Evolutionary conservation across 2,329 filamentous ascomycete species (phyloP).

Genomic region (Verticillium tricorpus): DNA sequence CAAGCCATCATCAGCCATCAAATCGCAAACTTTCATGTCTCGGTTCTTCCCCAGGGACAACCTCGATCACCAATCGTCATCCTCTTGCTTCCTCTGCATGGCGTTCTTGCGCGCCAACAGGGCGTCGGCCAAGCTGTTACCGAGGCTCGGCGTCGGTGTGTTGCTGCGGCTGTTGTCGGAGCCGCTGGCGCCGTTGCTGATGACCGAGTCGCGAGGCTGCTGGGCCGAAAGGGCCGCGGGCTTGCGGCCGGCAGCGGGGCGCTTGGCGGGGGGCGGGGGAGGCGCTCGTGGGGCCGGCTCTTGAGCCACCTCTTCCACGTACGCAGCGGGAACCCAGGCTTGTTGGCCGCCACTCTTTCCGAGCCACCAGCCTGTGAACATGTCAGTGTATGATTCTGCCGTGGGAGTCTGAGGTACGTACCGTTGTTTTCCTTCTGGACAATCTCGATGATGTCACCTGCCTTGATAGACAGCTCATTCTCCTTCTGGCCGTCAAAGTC

Average conservation of each 20-base stretch:
- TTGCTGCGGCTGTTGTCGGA: conserved; percentile 61
- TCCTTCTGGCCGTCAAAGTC: conserved; percentile 81
- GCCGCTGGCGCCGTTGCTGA: conserved; percentile 55
- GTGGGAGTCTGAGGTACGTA: conserved; percentile 38
- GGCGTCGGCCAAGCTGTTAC: conserved; percentile 74
- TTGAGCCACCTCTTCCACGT: conserved; percentile 78
- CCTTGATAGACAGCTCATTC: conserved; percentile 77
- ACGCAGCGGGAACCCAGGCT: conserved; percentile 91
- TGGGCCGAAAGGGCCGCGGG: conserved; percentile 59
- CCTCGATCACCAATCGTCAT: conserved; percentile 59
- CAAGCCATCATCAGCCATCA: background rate
- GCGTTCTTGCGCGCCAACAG: conserved; percentile 70
- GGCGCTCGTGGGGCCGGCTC: conserved; percentile 60
- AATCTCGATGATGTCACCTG: conserved; percentile 80
- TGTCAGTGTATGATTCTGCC: conserved; percentile 26
- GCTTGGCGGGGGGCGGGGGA: conserved; percentile 73
- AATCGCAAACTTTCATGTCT: background rate
- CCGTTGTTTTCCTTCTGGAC: conserved; percentile 95
- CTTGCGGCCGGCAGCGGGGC: conserved; percentile 69
- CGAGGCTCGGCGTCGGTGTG: conserved; percentile 68
- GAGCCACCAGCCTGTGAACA: conserved; percentile 81
- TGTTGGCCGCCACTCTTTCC: conserved; percentile 70
- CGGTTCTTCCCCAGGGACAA: background rate
- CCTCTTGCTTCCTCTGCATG: conserved; percentile 65
- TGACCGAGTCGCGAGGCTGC: conserved; percentile 60